These are phyloP conservation scores for Kodamaea kakaduensis DNA, from an alignment of 805 yeast genomes.

Conservation along the genomic window DNA sequence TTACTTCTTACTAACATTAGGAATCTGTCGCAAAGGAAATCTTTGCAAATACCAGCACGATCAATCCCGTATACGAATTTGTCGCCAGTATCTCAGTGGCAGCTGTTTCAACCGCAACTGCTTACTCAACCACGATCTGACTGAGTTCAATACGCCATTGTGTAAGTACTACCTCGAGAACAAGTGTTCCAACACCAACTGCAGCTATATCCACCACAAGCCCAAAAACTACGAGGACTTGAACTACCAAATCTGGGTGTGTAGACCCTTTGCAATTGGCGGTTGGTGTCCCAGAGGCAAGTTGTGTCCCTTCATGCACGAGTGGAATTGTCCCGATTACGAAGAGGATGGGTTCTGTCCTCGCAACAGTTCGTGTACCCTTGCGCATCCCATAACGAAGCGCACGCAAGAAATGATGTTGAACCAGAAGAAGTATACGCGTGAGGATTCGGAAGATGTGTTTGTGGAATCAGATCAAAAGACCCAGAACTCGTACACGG, in stretches of 20 bases:
- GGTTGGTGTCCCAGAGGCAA: slow-evolving; percentile 67
- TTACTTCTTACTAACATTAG: slow-evolving; percentile 33
- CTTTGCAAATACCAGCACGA: slow-evolving; percentile 55
- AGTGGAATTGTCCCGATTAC: slow-evolving; percentile 66
- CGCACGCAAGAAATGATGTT: slow-evolving; percentile 25
- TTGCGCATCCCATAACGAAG: slow-evolving; percentile 42
- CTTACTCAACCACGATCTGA: slow-evolving; percentile 51
- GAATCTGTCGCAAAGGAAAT: slow-evolving; percentile 50
- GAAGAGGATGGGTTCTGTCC: slow-evolving; percentile 60
- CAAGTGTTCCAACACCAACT: slow-evolving; percentile 41
- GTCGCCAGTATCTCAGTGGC: slow-evolving; percentile 46
- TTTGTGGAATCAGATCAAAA: slow-evolving; percentile 14
- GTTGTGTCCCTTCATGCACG: slow-evolving; percentile 54
- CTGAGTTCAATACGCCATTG: slow-evolving; percentile 52
- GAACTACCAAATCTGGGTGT: slow-evolving; percentile 41
- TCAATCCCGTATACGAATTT: slow-evolving; percentile 47
- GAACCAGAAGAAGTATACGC: slow-evolving; percentile 14
- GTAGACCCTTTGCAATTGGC: slow-evolving; percentile 63
- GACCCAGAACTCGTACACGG: slow-evolving; percentile 31
- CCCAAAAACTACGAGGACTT: slow-evolving; percentile 47
- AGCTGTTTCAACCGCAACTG: slow-evolving; percentile 50
- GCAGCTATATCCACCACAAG: slow-evolving; percentile 46
- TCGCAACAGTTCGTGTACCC: slow-evolving; percentile 47
- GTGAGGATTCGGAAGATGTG: slow-evolving; percentile 17
- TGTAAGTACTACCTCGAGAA: slow-evolving; percentile 27